phyloP scores from a whole-genome alignment of 257 asterid species.

The Nemophila menziesii region DNA sequence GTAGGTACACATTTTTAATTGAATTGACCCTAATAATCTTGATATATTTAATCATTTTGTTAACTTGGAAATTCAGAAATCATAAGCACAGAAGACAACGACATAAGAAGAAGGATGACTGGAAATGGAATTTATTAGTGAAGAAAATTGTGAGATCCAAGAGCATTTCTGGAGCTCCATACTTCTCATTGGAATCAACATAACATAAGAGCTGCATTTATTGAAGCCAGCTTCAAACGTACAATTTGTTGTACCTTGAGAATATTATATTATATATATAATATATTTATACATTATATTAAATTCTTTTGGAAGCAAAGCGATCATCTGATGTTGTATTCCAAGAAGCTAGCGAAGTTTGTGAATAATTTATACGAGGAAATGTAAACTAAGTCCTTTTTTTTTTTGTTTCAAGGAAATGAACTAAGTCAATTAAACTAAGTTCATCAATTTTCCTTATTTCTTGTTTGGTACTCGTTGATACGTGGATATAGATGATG shows the following conservation, averaged over 20 bases:
- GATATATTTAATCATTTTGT: neutral
- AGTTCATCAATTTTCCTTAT: neutral
- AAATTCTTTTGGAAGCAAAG: too few relatives aligned
- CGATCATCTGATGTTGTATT: too few relatives aligned
- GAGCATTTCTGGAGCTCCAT: constrained; percentile 72
- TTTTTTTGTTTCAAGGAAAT: too few relatives aligned
- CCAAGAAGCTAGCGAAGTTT: too few relatives aligned
- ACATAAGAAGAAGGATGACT: constrained; percentile 59
- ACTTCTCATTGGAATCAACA: constrained; percentile 45
- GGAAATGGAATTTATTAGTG: constrained; percentile 71
- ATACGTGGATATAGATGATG: too few relatives aligned
- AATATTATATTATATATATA: too few relatives aligned
- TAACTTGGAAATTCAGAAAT: constrained; percentile 22
- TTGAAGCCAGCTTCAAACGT: neutral
- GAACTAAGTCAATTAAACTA: neutral
- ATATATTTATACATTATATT: neutral
- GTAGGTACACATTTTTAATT: constrained; percentile 15
- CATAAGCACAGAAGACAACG: constrained; percentile 46
- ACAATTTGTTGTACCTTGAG: neutral
- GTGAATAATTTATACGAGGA: too few relatives aligned
- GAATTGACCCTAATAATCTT: neutral
- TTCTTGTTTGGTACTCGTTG: neutral
- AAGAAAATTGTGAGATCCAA: constrained; percentile 74
- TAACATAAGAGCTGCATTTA: constrained; percentile 1
- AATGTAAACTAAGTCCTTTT: too few relatives aligned